Base-by-base conservation (phyloP, 1,284 basidiomycete genomes). In the Moesziomyces parantarcticus region DNA sequence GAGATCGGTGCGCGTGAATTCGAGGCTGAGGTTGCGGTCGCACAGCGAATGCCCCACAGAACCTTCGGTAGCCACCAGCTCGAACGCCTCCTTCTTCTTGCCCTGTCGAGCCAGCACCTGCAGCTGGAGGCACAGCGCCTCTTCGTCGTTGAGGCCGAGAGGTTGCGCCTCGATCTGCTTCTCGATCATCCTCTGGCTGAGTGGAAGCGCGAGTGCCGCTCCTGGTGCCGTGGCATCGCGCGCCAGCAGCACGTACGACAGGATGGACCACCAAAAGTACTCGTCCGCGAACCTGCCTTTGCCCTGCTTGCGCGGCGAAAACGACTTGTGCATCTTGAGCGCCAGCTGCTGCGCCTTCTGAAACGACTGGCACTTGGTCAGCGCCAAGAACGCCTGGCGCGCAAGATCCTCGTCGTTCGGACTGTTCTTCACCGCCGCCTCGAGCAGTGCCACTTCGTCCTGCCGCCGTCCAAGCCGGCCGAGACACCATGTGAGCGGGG, bases 231-330 rank as follows among this genome's bases (percentile, higher is more conserved):
- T 54, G 7, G 71, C 58, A 42, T 61, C 53, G 46, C 74, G 73
- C 18, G 84, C 73, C 32, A 84, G 92, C n/a, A 94, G 88, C 40
- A 92, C 87, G 11, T 91, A 89, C 66, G 90, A 88, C 76, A 92
- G 90, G 26, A 92, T 88, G 67, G 88, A 90, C 92, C 92, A 94
- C 83, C 91, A 94, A 43, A 92, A 85, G 83, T 92, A 93, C 47
- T 90, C 87, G 56, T 92, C 90, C 20, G 53, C 63, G 91, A 92
- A 94, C 80, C 91, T 92, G 36, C 92, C 84, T 46, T 89, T 87
- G 55, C 91, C 90, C 76, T 90, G 92, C 85, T 89, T 89, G 78
- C 89, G 66, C 90, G 86, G 90, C 91, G 71, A 45, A 50, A 50
- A 65, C 42, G 69, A 42, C 74, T 79, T 64, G 45, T 65, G 68